These are phyloP conservation scores for Hypoxylon lienhwacheense DNA, from an alignment of 495 filamentous ascomycete species.

Conservation along the genomic window DNA sequence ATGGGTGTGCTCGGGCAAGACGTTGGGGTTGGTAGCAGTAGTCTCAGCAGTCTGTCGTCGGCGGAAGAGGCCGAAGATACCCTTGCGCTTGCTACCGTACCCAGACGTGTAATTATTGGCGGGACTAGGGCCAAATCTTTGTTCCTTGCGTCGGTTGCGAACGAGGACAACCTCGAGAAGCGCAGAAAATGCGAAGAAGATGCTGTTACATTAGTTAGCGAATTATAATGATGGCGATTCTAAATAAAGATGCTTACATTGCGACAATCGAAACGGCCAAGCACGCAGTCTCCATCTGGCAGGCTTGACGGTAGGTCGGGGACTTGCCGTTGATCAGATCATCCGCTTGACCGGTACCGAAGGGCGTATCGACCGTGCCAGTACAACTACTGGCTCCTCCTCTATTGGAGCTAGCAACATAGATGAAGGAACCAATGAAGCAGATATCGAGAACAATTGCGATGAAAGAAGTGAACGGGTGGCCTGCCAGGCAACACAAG, in stretches of 20 bases:
- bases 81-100: constrained; percentile 50
- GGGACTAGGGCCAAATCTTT: constrained; percentile 75
- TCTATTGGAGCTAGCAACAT: constrained; percentile 62
- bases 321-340: constrained; percentile 44
- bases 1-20: constrained; percentile 44
- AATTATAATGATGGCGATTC: not conserved
- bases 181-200: constrained; percentile 69
- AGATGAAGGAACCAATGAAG: constrained; percentile 62
- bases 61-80: constrained; percentile 39
- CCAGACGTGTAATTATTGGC: constrained; percentile 78
- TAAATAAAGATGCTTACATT: constrained; percentile 58
- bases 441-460: constrained; percentile 65
- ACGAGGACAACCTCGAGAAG: constrained; percentile 63
- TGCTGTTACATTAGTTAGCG: constrained; percentile 44
- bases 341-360: constrained; percentile 61
- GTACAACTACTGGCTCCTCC: constrained; percentile 63
- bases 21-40: constrained; percentile 32
- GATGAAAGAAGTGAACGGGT: constrained; percentile 65
- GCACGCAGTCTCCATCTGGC: constrained; percentile 68
- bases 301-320: constrained; percentile 60
- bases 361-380: constrained; percentile 64
- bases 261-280: constrained; percentile 78
- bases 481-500: constrained; percentile 77
- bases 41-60: constrained; percentile 23
- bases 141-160: constrained; percentile 74